Conservation (phyloP, 2,329 filamentous ascomycete species). For the Fusarium sp. region DNA sequence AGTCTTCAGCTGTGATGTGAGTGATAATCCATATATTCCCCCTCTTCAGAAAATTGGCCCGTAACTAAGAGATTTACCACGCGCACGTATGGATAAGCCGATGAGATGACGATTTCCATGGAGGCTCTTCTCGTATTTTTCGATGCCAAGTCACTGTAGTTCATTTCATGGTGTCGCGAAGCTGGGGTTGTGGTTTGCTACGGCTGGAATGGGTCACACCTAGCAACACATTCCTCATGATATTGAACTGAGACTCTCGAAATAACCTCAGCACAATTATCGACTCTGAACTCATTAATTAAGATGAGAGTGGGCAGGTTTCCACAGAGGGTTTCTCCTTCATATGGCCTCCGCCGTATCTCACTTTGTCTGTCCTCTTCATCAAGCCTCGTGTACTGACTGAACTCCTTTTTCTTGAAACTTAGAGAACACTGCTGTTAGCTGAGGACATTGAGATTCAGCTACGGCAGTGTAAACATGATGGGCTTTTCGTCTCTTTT, state of each 20-base stretch:
- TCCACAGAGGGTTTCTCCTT: slow-evolving; percentile 31
- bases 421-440: slow-evolving; percentile 24
- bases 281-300: slow-evolving; percentile 20
- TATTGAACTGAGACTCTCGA: slow-evolving; percentile 52
- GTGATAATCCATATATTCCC: neutral
- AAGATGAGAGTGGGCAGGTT: slow-evolving; percentile 45
- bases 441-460: slow-evolving; percentile 16
- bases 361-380: slow-evolving; percentile 41
- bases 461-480: slow-evolving; percentile 30
- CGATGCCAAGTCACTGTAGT: neutral
- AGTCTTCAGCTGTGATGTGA: slow-evolving; percentile 13
- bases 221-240: slow-evolving; percentile 59
- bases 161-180: slow-evolving; percentile 31
- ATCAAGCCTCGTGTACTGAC: slow-evolving; percentile 15
- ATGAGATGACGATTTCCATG: slow-evolving; percentile 8
- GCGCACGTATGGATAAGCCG: slow-evolving; percentile 1
- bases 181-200: slow-evolving; percentile 34
- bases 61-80: neutral
- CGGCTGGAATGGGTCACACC: slow-evolving; percentile 56
- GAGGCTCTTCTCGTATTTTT: slow-evolving; percentile 7
- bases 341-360: slow-evolving; percentile 32
- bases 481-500: slow-evolving; percentile 25
- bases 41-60: slow-evolving; percentile 5
- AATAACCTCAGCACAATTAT: slow-evolving; percentile 46
- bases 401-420: slow-evolving; percentile 15